These are phyloP conservation scores for Chytridium lagenaria DNA, from an alignment of 371 early-diverging fungal species.

Conservation along the genomic window DNA sequence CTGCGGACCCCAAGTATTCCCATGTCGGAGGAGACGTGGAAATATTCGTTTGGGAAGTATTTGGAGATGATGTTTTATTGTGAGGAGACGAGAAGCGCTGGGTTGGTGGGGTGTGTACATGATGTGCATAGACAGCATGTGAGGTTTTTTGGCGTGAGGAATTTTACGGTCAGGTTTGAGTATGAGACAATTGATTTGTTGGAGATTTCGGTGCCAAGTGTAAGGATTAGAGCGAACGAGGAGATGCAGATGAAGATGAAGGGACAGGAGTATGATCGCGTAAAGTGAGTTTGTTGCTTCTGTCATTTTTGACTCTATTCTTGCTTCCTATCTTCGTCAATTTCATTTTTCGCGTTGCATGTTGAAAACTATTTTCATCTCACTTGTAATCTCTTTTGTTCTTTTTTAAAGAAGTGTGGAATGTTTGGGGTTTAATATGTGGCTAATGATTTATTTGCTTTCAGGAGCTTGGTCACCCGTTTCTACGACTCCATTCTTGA, in stretches of 20 bases:
- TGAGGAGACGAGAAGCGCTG: slow-evolving; percentile 49
- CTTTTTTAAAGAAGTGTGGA: no score
- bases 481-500: slow-evolving; percentile 31
- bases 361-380: no score
- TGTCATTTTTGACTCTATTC: no score
- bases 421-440: no score
- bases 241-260: slow-evolving; percentile 21
- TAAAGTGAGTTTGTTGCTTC: no score
- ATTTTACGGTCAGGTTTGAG: slow-evolving; percentile 77
- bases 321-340: no score
- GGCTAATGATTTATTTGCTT: no score
- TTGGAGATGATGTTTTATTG: slow-evolving; percentile 88
- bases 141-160: slow-evolving; percentile 75
- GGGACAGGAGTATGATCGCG: slow-evolving; percentile 19
- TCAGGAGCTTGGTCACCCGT: slow-evolving; percentile 18
- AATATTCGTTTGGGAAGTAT: slow-evolving; percentile 94
- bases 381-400: no score
- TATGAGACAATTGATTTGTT: slow-evolving; percentile 75
- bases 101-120: slow-evolving; percentile 76
- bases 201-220: slow-evolving; percentile 82
- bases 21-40: slow-evolving; percentile 81
- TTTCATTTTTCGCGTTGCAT: no score
- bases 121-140: slow-evolving; percentile 79
- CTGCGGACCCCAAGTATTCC: slow-evolving; percentile 73
- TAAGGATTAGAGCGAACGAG: slow-evolving; percentile 57